Percentiles rank a stretch among this genome's conserved stretches.
Evolutionary conservation across 345 rosid genomes (phyloP).

Genomic region (Murraya paniculata): DNA sequence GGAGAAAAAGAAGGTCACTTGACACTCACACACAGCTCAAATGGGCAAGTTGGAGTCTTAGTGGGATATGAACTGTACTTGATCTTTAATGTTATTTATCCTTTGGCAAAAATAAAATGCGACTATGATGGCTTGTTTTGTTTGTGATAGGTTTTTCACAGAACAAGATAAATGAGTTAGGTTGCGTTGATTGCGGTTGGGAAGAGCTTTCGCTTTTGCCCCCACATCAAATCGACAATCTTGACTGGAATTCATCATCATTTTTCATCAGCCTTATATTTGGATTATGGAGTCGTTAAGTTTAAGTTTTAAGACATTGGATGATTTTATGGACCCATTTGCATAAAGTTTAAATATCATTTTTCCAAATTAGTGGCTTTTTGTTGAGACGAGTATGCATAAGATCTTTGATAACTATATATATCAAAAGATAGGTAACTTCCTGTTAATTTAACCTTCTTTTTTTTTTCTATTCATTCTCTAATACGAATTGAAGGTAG

Average conservation of each 20-base stretch:
- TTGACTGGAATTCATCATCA: slow-evolving; percentile 10
- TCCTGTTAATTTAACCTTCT: no score
- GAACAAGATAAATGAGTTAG: slow-evolving; percentile 3
- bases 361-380: background rate
- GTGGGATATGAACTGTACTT: slow-evolving; percentile 26
- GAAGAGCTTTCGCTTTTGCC: slow-evolving; percentile 6
- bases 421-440: background rate
- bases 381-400: background rate
- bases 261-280: background rate
- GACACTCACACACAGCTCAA: background rate
- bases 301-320: slow-evolving; percentile 8
- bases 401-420: background rate
- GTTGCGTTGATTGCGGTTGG: slow-evolving; percentile 38
- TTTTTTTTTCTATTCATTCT: no score
- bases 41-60: background rate
- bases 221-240: slow-evolving; percentile 18
- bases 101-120: background rate
- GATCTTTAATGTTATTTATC: background rate
- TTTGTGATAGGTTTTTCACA: slow-evolving; percentile 6
- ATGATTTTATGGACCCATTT: slow-evolving; percentile 12
- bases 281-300: slow-evolving; percentile 19
- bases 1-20: background rate
- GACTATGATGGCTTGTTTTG: background rate
- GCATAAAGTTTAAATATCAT: background rate
- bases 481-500: background rate